Percentiles rank a stretch among this genome's conserved stretches.
Evolutionary conservation across 75 land plant genomes (phyloP).

Genomic region (Adiantum capillusveneris): DNA sequence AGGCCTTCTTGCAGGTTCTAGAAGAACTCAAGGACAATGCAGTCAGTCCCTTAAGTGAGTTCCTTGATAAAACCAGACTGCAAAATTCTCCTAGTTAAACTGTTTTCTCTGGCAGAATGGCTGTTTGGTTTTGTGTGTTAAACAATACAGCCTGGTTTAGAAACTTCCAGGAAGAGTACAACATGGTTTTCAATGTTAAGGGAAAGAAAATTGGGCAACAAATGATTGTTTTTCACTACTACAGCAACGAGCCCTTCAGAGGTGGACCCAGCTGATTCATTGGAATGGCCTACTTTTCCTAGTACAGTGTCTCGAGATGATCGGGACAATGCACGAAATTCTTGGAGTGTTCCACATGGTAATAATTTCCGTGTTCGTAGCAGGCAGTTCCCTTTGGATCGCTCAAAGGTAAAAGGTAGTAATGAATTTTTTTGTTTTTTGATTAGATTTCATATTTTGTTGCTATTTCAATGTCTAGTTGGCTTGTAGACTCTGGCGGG

Average conservation of each 20-base stretch:
- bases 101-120: no score
- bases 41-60: no score
- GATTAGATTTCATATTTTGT: not conserved
- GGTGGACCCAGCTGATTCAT: constrained; percentile 30
- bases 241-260: constrained; percentile 23
- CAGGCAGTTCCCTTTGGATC: constrained; percentile 56
- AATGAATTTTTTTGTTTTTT: constrained; percentile 1
- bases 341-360: constrained; percentile 72
- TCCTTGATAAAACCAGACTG: no score
- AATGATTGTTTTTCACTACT: no score
- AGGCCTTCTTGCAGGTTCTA: no score
- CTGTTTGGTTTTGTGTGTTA: no score
- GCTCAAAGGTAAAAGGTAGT: constrained; percentile 46
- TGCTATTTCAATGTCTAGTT: not conserved
- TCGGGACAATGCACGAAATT: constrained; percentile 56
- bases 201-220: no score
- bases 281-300: constrained; percentile 64
- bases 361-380: constrained; percentile 82
- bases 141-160: no score
- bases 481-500: constrained; percentile 66
- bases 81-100: no score
- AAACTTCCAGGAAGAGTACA: no score
- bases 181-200: no score
- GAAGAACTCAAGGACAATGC: no score
- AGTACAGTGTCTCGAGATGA: constrained; percentile 61